phyloP scores from a whole-genome alignment of 169 alveolate genomes.

The Plasmodium knowlesi region DNA sequence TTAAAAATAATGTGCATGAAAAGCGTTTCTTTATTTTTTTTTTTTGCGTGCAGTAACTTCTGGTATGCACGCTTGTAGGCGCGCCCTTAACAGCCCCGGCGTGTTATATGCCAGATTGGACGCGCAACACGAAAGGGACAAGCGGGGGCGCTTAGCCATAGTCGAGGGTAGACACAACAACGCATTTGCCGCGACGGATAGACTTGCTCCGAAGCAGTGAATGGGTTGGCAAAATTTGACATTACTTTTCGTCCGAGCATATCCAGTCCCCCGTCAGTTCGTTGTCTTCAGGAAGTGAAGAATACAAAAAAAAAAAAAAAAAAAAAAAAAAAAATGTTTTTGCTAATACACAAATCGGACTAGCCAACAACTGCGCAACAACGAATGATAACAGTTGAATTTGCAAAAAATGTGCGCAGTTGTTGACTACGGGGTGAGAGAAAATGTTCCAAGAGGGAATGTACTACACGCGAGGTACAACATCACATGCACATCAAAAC shows the following conservation, averaged over 20 bases:
- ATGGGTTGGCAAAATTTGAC: background rate
- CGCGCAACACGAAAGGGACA: background rate
- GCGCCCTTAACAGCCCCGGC: background rate
- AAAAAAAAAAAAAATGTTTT: background rate
- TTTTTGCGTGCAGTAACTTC: background rate
- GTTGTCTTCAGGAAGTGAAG: conserved; percentile 20
- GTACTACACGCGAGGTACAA: background rate
- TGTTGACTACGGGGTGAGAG: background rate
- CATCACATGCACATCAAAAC: background rate
- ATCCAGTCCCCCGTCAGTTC: conserved; percentile 57
- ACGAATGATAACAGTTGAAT: background rate
- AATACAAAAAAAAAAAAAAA: background rate
- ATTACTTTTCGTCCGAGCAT: conserved; percentile 72
- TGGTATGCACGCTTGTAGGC: background rate
- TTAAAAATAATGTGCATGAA: conserved; percentile 21
- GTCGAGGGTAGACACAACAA: background rate
- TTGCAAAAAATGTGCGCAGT: background rate
- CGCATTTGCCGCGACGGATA: background rate
- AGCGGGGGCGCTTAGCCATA: background rate
- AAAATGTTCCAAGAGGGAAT: background rate
- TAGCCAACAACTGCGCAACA: background rate
- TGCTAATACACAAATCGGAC: background rate
- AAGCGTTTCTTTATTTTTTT: background rate
- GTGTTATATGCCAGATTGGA: background rate
- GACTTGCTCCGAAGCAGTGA: background rate